These are phyloP conservation scores for Cystobasidium onofrii DNA, from an alignment of 768 basidiomycete species.

Conservation along the genomic window DNA sequence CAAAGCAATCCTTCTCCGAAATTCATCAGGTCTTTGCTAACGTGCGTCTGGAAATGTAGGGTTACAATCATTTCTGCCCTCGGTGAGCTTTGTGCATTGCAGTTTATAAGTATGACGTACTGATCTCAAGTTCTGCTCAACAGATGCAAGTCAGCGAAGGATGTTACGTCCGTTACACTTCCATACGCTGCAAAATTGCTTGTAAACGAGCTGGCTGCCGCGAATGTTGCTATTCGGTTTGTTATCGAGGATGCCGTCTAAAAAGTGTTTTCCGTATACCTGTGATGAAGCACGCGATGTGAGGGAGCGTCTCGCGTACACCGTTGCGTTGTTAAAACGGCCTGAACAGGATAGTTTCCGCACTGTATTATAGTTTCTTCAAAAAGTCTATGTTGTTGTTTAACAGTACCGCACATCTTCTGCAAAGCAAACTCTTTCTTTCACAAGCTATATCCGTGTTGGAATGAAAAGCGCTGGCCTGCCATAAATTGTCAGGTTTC, in stretches of 20 bases:
- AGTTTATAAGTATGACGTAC: neutral
- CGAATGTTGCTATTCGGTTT: neutral
- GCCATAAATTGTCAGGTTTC: no score
- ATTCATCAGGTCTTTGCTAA: no score
- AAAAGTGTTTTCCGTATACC: neutral
- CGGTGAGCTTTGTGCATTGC: constrained; percentile 6
- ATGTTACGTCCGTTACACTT: constrained; percentile 86
- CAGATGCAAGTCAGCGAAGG: constrained; percentile 84
- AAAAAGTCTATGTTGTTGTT: no score
- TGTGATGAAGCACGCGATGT: neutral
- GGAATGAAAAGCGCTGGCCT: neutral
- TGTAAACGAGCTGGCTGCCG: neutral
- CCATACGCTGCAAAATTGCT: constrained; percentile 80
- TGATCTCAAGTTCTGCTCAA: neutral
- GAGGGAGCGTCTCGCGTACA: no score
- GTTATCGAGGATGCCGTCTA: neutral
- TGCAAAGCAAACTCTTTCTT: no score
- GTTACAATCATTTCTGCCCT: constrained; percentile 45
- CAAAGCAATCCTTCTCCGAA: no score
- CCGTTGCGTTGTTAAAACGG: no score
- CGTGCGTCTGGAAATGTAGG: no score
- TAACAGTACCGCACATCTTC: no score
- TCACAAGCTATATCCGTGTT: no score
- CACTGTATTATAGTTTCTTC: no score
- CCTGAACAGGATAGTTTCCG: no score